Evolutionary conservation across 257 asterid species (phyloP).

Genomic region (Plectranthus barbatus): DNA sequence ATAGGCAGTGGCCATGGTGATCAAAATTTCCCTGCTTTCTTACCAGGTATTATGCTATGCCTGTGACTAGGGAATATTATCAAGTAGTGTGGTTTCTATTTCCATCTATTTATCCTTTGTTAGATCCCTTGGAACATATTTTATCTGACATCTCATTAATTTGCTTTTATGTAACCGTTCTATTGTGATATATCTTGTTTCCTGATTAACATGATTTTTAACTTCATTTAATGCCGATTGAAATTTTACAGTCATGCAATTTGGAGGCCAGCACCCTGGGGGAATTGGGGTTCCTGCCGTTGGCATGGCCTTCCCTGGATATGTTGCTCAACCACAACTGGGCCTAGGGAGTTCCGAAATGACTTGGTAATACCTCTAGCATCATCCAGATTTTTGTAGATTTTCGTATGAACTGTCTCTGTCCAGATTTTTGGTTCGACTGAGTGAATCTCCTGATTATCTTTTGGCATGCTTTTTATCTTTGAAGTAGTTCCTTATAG

Average conservation of each 20-base stretch:
- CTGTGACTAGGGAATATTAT: background rate
- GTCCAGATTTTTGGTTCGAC: background rate
- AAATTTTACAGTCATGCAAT: conserved; percentile 70
- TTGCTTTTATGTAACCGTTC: background rate
- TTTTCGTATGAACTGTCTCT: background rate
- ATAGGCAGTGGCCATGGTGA: conserved; percentile 53
- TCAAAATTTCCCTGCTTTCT: conserved; percentile 80
- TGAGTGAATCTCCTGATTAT: background rate
- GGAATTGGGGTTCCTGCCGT: conserved; percentile 99
- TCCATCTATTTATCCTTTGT: background rate
- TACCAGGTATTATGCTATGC: conserved; percentile 52
- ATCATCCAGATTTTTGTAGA: background rate
- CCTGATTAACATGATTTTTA: background rate
- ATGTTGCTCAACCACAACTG: conserved; percentile 73
- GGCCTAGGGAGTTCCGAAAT: conserved; percentile 93
- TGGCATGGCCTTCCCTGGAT: conserved; percentile 99
- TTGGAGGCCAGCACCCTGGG: conserved; percentile 84
- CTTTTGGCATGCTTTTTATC: background rate
- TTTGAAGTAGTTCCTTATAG: background rate
- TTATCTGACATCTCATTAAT: background rate
- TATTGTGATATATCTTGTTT: conserved; percentile 4
- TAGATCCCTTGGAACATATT: background rate
- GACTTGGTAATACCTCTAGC: conserved; percentile 69
- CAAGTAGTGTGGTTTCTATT: background rate
- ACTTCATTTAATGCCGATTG: background rate